Conservation (phyloP, 2,329 filamentous ascomycete species). For the Neoarthrinium moseri region DNA sequence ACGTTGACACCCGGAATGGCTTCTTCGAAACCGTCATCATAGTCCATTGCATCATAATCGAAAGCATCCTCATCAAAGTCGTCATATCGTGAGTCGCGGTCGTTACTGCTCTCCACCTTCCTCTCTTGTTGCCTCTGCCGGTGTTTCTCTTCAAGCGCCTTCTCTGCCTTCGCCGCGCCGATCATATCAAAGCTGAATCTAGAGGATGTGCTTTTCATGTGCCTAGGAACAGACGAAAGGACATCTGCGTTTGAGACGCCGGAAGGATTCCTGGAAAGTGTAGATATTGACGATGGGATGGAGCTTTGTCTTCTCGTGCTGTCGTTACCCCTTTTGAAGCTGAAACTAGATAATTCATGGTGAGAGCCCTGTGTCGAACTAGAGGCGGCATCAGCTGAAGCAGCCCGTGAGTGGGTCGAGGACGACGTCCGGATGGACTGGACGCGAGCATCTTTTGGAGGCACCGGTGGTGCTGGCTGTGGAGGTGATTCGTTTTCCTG, state of each 20-base stretch:
- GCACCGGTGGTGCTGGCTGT: constrained; percentile 32
- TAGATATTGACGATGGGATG: constrained; percentile 33
- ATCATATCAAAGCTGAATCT: constrained; percentile 82
- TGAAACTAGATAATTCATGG: constrained; percentile 10
- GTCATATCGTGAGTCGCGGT: constrained; percentile 54
- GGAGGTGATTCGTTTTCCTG: constrained; percentile 7
- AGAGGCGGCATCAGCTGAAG: constrained; percentile 23
- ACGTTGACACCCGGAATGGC: constrained; percentile 59
- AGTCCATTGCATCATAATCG: constrained; percentile 64
- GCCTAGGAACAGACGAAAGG: constrained; percentile 53
- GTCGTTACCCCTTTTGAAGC: constrained; percentile 12
- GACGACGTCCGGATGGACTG: constrained; percentile 25
- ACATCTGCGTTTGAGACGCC: constrained; percentile 44
- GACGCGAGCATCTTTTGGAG: constrained; percentile 34
- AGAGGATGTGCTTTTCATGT: constrained; percentile 76
- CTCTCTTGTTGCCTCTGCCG: constrained; percentile 65
- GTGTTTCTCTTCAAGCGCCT: constrained; percentile 71
- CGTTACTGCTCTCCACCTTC: constrained; percentile 38
- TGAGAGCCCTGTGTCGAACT: constrained; percentile 15
- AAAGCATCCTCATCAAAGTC: constrained; percentile 62
- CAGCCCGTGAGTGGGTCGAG: constrained; percentile 31
- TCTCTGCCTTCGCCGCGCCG: constrained; percentile 66
- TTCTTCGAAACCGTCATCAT: constrained; percentile 65
- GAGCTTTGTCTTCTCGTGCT: constrained; percentile 22
- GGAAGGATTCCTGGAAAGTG: constrained; percentile 51